A percentile compares a stretch with the other conserved stretches of the same genome.
Conservation (phyloP, 2,329 filamentous ascomycete genomes). For the Gnomoniopsis sp. region DNA sequence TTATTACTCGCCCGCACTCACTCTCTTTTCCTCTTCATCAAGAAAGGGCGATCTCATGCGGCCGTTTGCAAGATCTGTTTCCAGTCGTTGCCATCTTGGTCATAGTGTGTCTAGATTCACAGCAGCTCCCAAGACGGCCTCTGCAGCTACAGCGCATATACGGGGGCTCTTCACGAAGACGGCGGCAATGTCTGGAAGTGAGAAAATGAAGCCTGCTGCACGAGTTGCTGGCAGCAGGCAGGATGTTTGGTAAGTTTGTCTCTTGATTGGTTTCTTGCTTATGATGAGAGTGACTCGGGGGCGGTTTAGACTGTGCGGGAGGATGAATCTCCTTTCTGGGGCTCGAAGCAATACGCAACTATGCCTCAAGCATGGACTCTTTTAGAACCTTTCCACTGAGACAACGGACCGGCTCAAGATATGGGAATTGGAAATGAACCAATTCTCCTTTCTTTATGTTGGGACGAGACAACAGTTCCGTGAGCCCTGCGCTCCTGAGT, state of each 20-base stretch:
- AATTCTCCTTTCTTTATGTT: too few relatives aligned
- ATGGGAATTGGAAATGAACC: too few relatives aligned
- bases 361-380: too few relatives aligned
- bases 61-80: constrained; percentile 5
- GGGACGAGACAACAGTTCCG: too few relatives aligned
- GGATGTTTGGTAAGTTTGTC: constrained; percentile 35
- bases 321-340: too few relatives aligned
- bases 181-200: constrained; percentile 28
- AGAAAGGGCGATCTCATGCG: constrained; percentile 6
- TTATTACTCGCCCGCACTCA: background rate
- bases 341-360: too few relatives aligned
- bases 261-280: background rate
- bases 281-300: too few relatives aligned
- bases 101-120: constrained; percentile 3
- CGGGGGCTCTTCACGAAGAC: constrained; percentile 9
- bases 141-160: too few relatives aligned
- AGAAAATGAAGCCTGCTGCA: constrained; percentile 36
- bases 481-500: too few relatives aligned
- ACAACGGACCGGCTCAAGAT: too few relatives aligned
- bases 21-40: background rate
- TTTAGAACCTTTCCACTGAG: too few relatives aligned
- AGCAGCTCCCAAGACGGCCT: background rate
- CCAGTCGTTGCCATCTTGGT: constrained; percentile 1
- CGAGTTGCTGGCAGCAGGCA: constrained; percentile 36
- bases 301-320: too few relatives aligned